Evolutionary conservation across 2,329 filamentous ascomycete genomes (phyloP), one percentile per base, ranked within the genome.

Genomic region (Nigrospora oryzae): DNA sequence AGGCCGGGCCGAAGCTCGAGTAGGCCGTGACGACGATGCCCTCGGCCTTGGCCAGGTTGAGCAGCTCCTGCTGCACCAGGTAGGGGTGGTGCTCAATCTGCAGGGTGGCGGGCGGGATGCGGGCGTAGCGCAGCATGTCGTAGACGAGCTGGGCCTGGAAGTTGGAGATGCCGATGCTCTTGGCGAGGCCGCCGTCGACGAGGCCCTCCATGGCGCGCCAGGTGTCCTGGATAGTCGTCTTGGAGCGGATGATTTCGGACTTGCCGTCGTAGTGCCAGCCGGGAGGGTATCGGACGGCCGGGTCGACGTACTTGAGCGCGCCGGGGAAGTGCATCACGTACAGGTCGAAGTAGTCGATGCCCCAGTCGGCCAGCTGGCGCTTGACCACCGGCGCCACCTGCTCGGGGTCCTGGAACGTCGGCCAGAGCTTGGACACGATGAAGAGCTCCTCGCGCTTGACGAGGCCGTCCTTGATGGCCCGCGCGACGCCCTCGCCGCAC

Each of bases 61-160:
- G 63, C 43, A 94, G 77, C 44, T 81, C 75, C 48, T 72, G 66
- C 74, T 94, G 88, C 49, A 86, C 83, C 47, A 91, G 79, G 75
- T 90, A 93, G 23, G 88, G 88, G 75, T 94, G 89, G 71, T 91
- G 86, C 74, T 94, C 88, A 65, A 94, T 83, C 74, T 94, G 89
- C 49, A 93, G 81, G 36, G 84, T 83, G 35, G 86, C 84, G 10
- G 87, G 86, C 38, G 74, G 74, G 65, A 89, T 78, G 56, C 77
- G 79, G 50, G 86, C 86, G 66, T 89, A 88, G 57, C 84, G 80
- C 60, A 91, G 75, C 54, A 90, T 70, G 66, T 93, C 87, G 65
- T 90, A 84, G 59, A 94, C 67, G 51, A 88, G 72, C 66, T 85
- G 78, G 39, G 77, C 79, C 67, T 85, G 84, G 78, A 89, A 91